Evolutionary conservation across 768 basidiomycete species (phyloP).

Genomic region (Mrakia frigida): DNA sequence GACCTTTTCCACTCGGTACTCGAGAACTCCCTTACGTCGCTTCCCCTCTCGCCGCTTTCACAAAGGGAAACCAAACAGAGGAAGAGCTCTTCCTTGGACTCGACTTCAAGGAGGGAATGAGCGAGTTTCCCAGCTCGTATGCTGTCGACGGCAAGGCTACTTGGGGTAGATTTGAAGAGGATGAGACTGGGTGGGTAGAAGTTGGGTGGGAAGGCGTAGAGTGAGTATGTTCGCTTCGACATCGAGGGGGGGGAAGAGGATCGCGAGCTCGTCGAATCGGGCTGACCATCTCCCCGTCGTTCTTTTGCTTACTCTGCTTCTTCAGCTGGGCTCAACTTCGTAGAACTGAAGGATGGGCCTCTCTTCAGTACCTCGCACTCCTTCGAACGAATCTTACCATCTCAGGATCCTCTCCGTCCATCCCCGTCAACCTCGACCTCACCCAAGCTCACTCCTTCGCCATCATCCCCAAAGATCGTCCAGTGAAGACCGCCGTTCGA

Average conservation of each 20-base stretch:
- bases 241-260: constrained; percentile 30
- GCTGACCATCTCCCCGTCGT: constrained; percentile 31
- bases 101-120: constrained; percentile 37
- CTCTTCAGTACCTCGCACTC: constrained; percentile 70
- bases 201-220: background rate
- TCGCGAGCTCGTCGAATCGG: constrained; percentile 59
- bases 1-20: constrained; percentile 77
- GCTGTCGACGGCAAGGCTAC: constrained; percentile 54
- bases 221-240: background rate
- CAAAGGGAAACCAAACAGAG: constrained; percentile 50
- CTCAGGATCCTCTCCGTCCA: constrained; percentile 39
- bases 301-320: background rate
- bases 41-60: constrained; percentile 52
- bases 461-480: constrained; percentile 50
- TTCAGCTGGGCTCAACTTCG: constrained; percentile 67
- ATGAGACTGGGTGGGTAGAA: constrained; percentile 11
- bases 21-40: constrained; percentile 78
- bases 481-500: constrained; percentile 42
- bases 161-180: constrained; percentile 20
- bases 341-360: constrained; percentile 78
- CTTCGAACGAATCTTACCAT: constrained; percentile 62
- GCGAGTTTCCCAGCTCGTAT: constrained; percentile 61
- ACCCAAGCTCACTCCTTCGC: constrained; percentile 72
- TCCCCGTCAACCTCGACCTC: constrained; percentile 58
- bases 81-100: constrained; percentile 5